These are phyloP conservation scores for Alternaria brassicicola DNA, from an alignment of 2,329 filamentous ascomycete genomes.

Conservation along the genomic window DNA sequence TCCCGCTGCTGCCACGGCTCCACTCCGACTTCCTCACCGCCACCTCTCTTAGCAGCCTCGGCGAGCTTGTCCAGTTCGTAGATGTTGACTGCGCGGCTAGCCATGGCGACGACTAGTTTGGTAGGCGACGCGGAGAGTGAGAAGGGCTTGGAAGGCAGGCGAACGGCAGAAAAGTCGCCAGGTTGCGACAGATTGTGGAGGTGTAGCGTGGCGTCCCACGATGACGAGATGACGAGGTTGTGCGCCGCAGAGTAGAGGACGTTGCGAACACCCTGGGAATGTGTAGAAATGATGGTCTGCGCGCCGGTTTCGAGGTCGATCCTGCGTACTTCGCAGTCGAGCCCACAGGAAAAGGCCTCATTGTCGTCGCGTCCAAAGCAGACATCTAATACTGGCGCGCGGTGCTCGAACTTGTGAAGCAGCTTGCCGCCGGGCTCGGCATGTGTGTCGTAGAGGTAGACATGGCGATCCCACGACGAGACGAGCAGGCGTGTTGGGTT, in stretches of 20 bases:
- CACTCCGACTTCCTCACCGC: slow-evolving; percentile 53
- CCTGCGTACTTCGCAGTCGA: slow-evolving; percentile 86
- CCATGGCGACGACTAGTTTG: slow-evolving; percentile 95
- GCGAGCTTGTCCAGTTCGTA: slow-evolving; percentile 80
- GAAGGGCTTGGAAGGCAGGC: slow-evolving; percentile 85
- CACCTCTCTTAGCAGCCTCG: slow-evolving; percentile 35
- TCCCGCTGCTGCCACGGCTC: slow-evolving; percentile 93
- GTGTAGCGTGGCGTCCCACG: slow-evolving; percentile 92
- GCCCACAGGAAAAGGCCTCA: slow-evolving; percentile 82
- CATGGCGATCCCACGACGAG: slow-evolving; percentile 90
- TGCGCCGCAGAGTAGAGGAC: slow-evolving; percentile 81
- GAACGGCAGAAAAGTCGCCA: slow-evolving; percentile 66
- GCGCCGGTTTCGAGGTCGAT: slow-evolving; percentile 75
- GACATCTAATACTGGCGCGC: slow-evolving; percentile 85
- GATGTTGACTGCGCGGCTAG: slow-evolving; percentile 88
- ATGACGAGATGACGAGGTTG: slow-evolving; percentile 81
- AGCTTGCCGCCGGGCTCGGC: slow-evolving; percentile 66
- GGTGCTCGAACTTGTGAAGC: slow-evolving; percentile 76
- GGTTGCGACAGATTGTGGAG: slow-evolving; percentile 70
- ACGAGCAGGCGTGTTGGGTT: slow-evolving; percentile 81
- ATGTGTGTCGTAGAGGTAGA: slow-evolving; percentile 85
- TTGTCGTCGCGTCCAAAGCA: slow-evolving; percentile 85
- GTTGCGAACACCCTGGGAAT: slow-evolving; percentile 78
- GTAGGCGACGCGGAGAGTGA: slow-evolving; percentile 78
- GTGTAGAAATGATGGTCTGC: slow-evolving; percentile 77